Percentiles rank a stretch among this genome's conserved stretches.
These are phyloP conservation scores for Diutina pseudorugosa DNA, from an alignment of 1,139 yeast species.

Conservation along the genomic window DNA sequence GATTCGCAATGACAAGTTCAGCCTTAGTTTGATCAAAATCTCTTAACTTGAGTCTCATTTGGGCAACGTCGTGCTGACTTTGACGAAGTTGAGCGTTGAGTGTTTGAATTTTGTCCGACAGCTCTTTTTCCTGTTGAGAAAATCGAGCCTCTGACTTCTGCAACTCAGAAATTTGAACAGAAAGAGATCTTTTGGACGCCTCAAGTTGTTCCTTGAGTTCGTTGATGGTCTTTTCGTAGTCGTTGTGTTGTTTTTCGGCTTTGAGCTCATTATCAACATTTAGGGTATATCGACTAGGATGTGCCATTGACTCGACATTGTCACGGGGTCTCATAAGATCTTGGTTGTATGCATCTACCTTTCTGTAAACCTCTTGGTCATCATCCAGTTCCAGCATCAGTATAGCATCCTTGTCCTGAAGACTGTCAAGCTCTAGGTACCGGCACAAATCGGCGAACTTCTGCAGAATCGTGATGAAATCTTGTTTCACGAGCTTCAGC, in stretches of 20 bases:
- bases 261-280: background rate
- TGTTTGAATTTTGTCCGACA: constrained; percentile 14
- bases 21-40: constrained; percentile 20
- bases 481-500: background rate
- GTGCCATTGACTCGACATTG: background rate
- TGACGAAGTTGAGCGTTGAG: constrained; percentile 18
- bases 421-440: background rate
- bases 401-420: background rate
- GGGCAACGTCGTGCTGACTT: constrained; percentile 17
- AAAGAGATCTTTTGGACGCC: background rate
- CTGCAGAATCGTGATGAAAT: background rate
- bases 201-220: background rate
- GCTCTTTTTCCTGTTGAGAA: background rate
- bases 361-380: background rate
- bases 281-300: background rate
- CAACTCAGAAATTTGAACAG: background rate
- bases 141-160: background rate
- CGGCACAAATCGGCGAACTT: background rate
- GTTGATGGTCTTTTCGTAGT: background rate
- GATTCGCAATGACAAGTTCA: constrained; percentile 30
- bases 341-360: background rate
- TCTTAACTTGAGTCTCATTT: constrained; percentile 11
- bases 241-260: no score
- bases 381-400: constrained; percentile 1
- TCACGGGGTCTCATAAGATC: background rate